Evolutionary conservation across 1,284 basidiomycete species (phyloP), one percentile per base, ranked within the genome.

Genomic region (Marasmius fiardii): DNA sequence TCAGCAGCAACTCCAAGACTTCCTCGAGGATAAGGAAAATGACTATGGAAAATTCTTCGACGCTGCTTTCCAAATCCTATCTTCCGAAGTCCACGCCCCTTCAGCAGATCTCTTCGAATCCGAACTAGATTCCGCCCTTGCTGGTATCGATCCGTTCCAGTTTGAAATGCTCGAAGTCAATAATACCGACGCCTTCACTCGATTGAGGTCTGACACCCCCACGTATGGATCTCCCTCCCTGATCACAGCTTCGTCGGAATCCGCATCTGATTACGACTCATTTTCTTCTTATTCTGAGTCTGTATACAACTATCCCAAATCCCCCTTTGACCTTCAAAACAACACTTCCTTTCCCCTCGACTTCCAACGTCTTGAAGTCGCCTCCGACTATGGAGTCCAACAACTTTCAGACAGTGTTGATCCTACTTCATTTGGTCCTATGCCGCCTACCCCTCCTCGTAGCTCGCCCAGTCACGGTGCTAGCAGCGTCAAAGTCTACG

Each of bases 101-200:
- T 82, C 86, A 67, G 86, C 88, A 59, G 88, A 91, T 77, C 78
- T 84, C 60, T 91, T 91, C 73, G 90, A 91, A 66, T 80, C 82
- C 52, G 90, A 92, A 71, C 80, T 92, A 66, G 90, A 92, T 73
- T 76, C 76, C 35, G 80, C 78, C 69, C 81, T 87, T 65, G 81
- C 80, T 59, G 80, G 78, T 53, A 80, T 84, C 68, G 81, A 86
- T 74, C 75, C 79, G 62, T 68, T 75, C 58, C 79, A 86, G 65
- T 75, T 90, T 55, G 82, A 84, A 66, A 76, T 85, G 60, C 71
- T 85, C 61, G 81, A 80, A 59, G 74, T 85, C 58, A 82, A 87
- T n/a, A n/a, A n/a, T 71, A 78, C 80, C 69, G 80, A 82, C 72
- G 76, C 83, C 61, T 86, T 82, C 73, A 75, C 76, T 63, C 79